Evolutionary conservation across 306 rosid genomes (phyloP), one percentile per base, ranked within the genome.

Genomic region (Pterocarpus macrocarpus): DNA sequence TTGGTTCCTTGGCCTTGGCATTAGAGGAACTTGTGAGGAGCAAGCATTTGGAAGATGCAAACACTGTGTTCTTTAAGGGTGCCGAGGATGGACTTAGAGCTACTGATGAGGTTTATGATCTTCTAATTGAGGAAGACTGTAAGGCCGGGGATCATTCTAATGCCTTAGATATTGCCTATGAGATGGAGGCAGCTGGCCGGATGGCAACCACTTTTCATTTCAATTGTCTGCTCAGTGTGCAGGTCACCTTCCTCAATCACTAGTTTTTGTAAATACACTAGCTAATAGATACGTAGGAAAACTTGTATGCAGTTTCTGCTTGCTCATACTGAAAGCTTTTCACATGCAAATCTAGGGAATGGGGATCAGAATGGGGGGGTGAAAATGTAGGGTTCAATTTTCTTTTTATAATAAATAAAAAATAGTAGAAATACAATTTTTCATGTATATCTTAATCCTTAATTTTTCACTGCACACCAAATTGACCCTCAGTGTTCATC

Each of bases 181-280:
- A 95, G 84, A 95, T 95, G 99, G 99, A 95, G 86, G 94, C 97
- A 3, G 97, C 97, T 16, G 99, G 99, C 63, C 84, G 97, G 81
- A 95, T 93, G 97, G 99, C 99, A 50, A 91, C 99, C 7, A 95
- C 99, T 11, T 93, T 90, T 75, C 99, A 95, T 82, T 95, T 89
- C 86, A 95, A 95, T 87, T 91, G 95, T 82, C 81, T 84, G 65
- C 97, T 95, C 52, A 91, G 97, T 80, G 97, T 95, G 84, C 99
- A 95, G 99, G 99, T 92, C 55, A 73, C 59, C 79, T 81, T 81
- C 67, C 71, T 79, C 53, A 22, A 43, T 64, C 61, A 17, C 78
- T 75, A 53, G 39, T 15, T 64, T 35, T 56, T 75, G 58, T 55
- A 5, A 55, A 55, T 55, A n/a, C 7, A n/a, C 10, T 55, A 55